These are phyloP conservation scores for Magnusiomyces paraingens DNA, from an alignment of 1,139 yeast species.

Conservation along the genomic window DNA sequence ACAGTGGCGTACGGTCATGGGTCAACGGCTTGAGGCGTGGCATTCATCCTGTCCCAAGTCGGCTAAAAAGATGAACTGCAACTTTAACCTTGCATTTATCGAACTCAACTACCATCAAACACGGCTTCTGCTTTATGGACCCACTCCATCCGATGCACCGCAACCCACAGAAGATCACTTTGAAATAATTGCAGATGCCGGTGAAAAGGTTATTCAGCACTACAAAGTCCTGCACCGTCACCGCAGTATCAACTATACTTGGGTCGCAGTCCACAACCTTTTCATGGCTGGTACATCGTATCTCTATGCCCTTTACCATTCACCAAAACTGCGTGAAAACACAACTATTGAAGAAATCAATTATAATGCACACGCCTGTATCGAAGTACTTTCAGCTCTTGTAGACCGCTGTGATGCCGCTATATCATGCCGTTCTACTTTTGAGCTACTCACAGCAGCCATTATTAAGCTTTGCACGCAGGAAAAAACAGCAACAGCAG, in stretches of 20 bases:
- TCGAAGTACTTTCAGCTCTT: slow-evolving; percentile 54
- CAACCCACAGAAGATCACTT: slow-evolving; percentile 49
- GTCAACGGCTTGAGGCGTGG: slow-evolving; percentile 56
- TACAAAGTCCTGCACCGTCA: slow-evolving; percentile 52
- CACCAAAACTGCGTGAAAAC: slow-evolving; percentile 45
- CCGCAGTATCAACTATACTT: slow-evolving; percentile 70
- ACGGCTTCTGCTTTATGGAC: slow-evolving; percentile 62
- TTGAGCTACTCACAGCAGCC: slow-evolving; percentile 65
- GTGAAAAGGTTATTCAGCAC: slow-evolving; percentile 57
- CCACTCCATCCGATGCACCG: slow-evolving; percentile 61
- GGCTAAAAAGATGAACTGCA: slow-evolving; percentile 59
- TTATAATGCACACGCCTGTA: slow-evolving; percentile 49
- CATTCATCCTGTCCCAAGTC: slow-evolving; percentile 49
- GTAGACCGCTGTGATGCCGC: slow-evolving; percentile 78
- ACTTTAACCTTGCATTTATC: slow-evolving; percentile 63
- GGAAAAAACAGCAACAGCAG: slow-evolving; percentile 16
- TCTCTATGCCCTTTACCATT: slow-evolving; percentile 66
- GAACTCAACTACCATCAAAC: slow-evolving; percentile 74
- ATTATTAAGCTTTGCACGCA: slow-evolving; percentile 57
- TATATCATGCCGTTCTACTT: slow-evolving; percentile 58
- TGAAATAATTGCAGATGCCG: slow-evolving; percentile 52
- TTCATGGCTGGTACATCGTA: slow-evolving; percentile 88
- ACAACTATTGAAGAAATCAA: slow-evolving; percentile 50
- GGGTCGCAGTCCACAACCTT: slow-evolving; percentile 88
- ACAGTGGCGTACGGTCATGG: slow-evolving; percentile 55